phyloP scores from a whole-genome alignment of 768 basidiomycete species.

The Phaffia australis region DNA sequence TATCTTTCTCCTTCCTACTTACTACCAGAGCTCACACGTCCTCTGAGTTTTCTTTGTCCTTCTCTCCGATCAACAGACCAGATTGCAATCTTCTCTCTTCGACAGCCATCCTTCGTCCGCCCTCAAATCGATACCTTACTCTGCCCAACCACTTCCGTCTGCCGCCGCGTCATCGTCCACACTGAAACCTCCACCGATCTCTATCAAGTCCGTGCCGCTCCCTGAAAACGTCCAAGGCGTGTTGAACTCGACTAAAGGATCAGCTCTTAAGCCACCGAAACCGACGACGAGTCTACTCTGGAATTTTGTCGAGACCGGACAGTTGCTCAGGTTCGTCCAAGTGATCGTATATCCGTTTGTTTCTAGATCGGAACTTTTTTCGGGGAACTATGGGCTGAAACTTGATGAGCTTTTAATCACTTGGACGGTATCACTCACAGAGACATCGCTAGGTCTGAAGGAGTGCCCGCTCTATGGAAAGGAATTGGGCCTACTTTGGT shows the following conservation, averaged over 20 bases:
- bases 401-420: too few relatives aligned
- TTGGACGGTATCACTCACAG: conserved; percentile 26
- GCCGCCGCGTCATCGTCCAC: conserved; percentile 9
- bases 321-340: conserved; percentile 63
- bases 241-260: conserved; percentile 1
- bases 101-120: conserved; percentile 28
- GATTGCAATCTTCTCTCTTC: conserved; percentile 84
- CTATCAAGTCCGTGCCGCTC: neutral
- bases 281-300: conserved; percentile 52
- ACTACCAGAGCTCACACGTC: neutral
- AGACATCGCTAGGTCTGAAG: conserved; percentile 73
- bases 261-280: conserved; percentile 9
- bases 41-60: neutral
- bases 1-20: neutral
- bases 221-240: neutral
- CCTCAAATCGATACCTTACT: conserved; percentile 19
- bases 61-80: conserved; percentile 45
- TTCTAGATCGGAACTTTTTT: too few relatives aligned
- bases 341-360: neutral
- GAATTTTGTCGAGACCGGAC: conserved; percentile 88
- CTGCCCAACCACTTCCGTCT: conserved; percentile 11
- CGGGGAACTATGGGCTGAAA: too few relatives aligned
- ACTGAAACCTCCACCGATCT: neutral
- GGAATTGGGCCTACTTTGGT: conserved; percentile 90
- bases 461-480: conserved; percentile 78